Base-by-base conservation (phyloP, 1,284 basidiomycete genomes). In the Apiotrichum sp. region DNA sequence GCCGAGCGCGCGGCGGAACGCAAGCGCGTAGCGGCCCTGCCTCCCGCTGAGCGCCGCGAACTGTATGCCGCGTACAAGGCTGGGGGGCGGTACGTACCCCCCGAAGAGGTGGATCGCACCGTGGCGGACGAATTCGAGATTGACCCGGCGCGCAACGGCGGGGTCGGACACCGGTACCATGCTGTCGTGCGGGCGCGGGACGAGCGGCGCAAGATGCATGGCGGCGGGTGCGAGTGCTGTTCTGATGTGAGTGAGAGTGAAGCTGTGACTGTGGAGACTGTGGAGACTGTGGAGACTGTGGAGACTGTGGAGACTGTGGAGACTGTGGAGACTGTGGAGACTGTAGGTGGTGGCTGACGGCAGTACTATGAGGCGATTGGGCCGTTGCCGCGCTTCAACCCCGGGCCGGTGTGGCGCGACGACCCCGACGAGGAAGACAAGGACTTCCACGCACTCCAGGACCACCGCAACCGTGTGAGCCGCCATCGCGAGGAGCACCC, bases 201-300 rank as follows among this genome's bases (percentile, higher is more conserved):
- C 13, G 81, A 83, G 46, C 78, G 92, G 44, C 80, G 80, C 64
- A 77, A 78, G 57, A 81, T 95, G 80, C 80, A 86, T 49, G 92
- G 82, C 5, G 83, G 80, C 1, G 89, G 90, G 62, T 96, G 92
- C 72, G 87, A 89, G 65, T 87, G 85, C 59, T 96, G 92, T 71
- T 81, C 80, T 44, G 87, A 86, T 50, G 91, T 90, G 67, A 62
- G 84, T 78, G 39, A 41, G 44, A 62, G 22, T 22, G 22, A 22
- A 22, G 22, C 22, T 22, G 22, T n/a, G n/a, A n/a, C n/a, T n/a
- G n/a, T n/a, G n/a, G n/a, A n/a, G n/a, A n/a, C n/a, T n/a, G n/a
- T n/a, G n/a, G n/a, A n/a, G n/a, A n/a, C n/a, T n/a, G n/a, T n/a
- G n/a, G n/a, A n/a, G n/a, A n/a, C n/a, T n/a, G n/a, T n/a, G n/a